These are phyloP conservation scores for Aspergillus taichungensis DNA, from an alignment of 495 filamentous ascomycete genomes.

Conservation along the genomic window DNA sequence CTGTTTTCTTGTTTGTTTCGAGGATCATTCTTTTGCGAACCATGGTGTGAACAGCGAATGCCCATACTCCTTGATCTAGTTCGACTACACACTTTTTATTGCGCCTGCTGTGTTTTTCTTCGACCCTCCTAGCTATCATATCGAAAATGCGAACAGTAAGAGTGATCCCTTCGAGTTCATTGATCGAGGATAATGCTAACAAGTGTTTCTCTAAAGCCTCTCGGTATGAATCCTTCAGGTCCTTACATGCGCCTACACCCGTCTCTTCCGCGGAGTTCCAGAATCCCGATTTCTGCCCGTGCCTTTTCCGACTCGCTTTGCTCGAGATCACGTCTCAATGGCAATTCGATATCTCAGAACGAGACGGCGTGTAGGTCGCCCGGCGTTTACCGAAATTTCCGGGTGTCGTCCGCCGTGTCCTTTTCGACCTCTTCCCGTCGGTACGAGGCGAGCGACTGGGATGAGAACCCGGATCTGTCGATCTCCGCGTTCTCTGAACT, in stretches of 20 bases:
- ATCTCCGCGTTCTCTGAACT: conserved; percentile 80
- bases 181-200: conserved; percentile 11
- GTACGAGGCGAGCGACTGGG: conserved; percentile 52
- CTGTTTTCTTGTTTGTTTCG: too few relatives aligned
- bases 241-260: conserved; percentile 19
- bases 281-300: conserved; percentile 17
- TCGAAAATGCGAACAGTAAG: conserved; percentile 27
- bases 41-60: conserved; percentile 18
- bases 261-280: conserved; percentile 8
- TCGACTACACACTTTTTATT: conserved; percentile 1
- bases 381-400: conserved; percentile 3
- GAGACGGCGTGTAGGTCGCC: conserved; percentile 1
- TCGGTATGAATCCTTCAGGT: conserved; percentile 17
- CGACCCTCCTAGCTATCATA: conserved; percentile 12
- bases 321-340: conserved; percentile 13
- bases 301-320: conserved; percentile 19
- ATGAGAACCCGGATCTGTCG: conserved; percentile 64
- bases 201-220: conserved; percentile 10
- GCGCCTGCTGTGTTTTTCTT: conserved; percentile 23
- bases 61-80: conserved; percentile 13
- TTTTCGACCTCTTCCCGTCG: conserved; percentile 32
- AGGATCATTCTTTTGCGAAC: background rate
- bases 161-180: conserved; percentile 15
- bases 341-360: conserved; percentile 7
- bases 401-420: conserved; percentile 17